Evolutionary conservation across 2,329 filamentous ascomycete species (phyloP).

Genomic region (Stagonosporopsis rhizophila): DNA sequence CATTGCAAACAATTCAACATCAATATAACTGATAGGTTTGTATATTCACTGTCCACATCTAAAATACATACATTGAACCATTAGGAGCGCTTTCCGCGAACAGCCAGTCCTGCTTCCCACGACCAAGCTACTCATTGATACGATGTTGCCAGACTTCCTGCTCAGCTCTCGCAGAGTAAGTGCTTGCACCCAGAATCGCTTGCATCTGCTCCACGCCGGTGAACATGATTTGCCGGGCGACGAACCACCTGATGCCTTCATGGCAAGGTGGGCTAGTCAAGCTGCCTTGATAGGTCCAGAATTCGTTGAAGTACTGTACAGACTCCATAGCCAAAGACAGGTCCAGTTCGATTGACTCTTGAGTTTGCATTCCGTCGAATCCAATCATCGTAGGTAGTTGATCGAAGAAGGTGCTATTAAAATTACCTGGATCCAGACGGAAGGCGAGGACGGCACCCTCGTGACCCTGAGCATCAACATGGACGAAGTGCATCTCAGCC

Average conservation of each 20-base stretch:
- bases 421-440: constrained; percentile 54
- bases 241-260: constrained; percentile 57
- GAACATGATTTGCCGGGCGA: constrained; percentile 52
- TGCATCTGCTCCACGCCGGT: constrained; percentile 58
- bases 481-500: constrained; percentile 60
- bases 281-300: constrained; percentile 59
- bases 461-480: constrained; percentile 52
- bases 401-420: constrained; percentile 51
- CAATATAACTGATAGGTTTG: too few relatives aligned
- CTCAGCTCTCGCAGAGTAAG: constrained; percentile 54
- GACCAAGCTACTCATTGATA: constrained; percentile 49
- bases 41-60: too few relatives aligned
- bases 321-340: constrained; percentile 45
- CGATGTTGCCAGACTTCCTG: constrained; percentile 58
- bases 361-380: constrained; percentile 46
- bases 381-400: constrained; percentile 52
- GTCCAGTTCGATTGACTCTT: constrained; percentile 38
- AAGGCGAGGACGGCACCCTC: constrained; percentile 57
- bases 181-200: constrained; percentile 54
- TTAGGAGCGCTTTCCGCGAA: too few relatives aligned
- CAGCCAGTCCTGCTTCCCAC: not conserved
- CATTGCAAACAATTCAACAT: too few relatives aligned
- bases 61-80: too few relatives aligned
- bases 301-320: constrained; percentile 52
- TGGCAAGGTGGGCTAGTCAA: constrained; percentile 58